phyloP scores from a whole-genome alignment of 1,139 yeast genomes.

The Hyphopichia pseudoburtonii region DNA sequence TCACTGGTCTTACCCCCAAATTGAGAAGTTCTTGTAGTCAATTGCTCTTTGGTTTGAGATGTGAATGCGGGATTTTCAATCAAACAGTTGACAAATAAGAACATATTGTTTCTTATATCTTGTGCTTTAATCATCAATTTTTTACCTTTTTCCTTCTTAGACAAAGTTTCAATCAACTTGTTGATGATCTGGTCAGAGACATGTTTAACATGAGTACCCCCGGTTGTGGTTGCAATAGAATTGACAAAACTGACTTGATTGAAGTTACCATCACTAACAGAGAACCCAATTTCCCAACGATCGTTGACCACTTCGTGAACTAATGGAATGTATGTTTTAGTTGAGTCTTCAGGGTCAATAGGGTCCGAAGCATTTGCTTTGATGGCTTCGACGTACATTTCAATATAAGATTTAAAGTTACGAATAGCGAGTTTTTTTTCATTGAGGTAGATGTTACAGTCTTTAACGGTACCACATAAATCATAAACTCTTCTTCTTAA shows the following conservation, averaged over 20 bases:
- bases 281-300: slow-evolving; percentile 96
- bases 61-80: slow-evolving; percentile 97
- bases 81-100: slow-evolving; percentile 85
- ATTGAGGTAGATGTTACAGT: slow-evolving; percentile 75
- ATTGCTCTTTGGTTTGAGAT: slow-evolving; percentile 94
- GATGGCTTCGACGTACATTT: slow-evolving; percentile 79
- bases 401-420: slow-evolving; percentile 84
- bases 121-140: slow-evolving; percentile 77
- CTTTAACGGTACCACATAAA: slow-evolving; percentile 91
- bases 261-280: slow-evolving; percentile 84
- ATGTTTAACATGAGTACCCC: slow-evolving; percentile 94
- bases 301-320: slow-evolving; percentile 71
- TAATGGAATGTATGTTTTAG: slow-evolving; percentile 49
- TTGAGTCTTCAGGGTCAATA: slow-evolving; percentile 20
- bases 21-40: slow-evolving; percentile 84
- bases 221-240: slow-evolving; percentile 95
- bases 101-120: slow-evolving; percentile 89
- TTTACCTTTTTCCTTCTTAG: slow-evolving; percentile 73
- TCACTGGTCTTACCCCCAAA: slow-evolving; percentile 76
- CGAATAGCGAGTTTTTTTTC: slow-evolving; percentile 69
- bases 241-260: slow-evolving; percentile 96
- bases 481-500: slow-evolving; percentile 93
- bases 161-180: slow-evolving; percentile 61
- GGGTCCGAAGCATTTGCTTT: slow-evolving; percentile 36
- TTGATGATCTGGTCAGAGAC: slow-evolving; percentile 81